phyloP scores from a whole-genome alignment of 441 rosid genomes.

The Aleurites moluccanus region DNA sequence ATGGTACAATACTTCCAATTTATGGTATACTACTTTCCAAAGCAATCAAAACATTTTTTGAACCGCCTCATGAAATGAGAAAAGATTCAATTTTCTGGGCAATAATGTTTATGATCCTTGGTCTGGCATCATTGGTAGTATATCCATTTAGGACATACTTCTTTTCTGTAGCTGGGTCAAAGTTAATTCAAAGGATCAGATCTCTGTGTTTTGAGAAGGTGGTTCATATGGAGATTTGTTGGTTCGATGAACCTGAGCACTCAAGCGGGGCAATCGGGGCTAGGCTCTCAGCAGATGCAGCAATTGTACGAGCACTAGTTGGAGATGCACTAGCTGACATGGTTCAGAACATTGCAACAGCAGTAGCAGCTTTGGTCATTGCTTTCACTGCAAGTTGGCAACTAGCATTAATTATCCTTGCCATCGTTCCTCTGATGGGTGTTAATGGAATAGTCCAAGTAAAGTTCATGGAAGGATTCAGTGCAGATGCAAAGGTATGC shows the following conservation, averaged over 20 bases:
- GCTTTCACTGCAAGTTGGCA: conserved; percentile 66
- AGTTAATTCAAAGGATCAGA: conserved; percentile 60
- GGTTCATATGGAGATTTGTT: conserved; percentile 52
- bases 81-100: conserved; percentile 74
- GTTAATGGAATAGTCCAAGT: conserved; percentile 48
- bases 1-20: conserved; percentile 63
- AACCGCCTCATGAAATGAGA: conserved; percentile 53
- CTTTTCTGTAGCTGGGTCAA: conserved; percentile 71
- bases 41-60: conserved; percentile 56
- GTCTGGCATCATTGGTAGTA: conserved; percentile 46
- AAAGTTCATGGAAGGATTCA: conserved; percentile 59
- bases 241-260: conserved; percentile 51
- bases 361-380: conserved; percentile 48
- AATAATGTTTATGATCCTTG: conserved; percentile 53
- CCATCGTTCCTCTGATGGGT: conserved; percentile 48
- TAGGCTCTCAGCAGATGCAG: conserved; percentile 65
- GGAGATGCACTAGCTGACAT: conserved; percentile 59
- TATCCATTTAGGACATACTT: conserved; percentile 52
- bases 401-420: conserved; percentile 53
- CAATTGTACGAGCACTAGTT: conserved; percentile 45
- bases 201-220: conserved; percentile 75
- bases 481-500: conserved; percentile 49
- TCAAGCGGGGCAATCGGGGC: conserved; percentile 65
- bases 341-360: conserved; percentile 49
- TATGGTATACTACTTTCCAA: conserved; percentile 56